These are phyloP conservation scores for Yarrowia keelungensis DNA, from an alignment of 805 yeast species.

Conservation along the genomic window DNA sequence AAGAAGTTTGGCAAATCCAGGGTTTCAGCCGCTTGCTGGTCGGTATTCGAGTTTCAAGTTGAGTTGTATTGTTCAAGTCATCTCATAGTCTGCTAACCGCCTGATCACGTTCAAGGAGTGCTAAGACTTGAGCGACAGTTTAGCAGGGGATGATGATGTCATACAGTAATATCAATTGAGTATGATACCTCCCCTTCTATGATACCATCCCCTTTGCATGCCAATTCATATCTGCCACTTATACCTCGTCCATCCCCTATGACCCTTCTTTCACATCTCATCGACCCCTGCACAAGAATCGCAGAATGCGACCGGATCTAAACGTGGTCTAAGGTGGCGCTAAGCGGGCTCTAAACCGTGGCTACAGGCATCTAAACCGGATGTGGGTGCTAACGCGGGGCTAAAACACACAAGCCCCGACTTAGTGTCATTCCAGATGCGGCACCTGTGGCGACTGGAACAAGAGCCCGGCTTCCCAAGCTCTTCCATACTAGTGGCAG, in stretches of 20 bases:
- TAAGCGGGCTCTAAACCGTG: neutral
- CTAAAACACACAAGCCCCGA: constrained; percentile 5
- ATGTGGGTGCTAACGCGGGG: neutral
- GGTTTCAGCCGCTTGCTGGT: constrained; percentile 2
- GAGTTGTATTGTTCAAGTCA: too few species aligned
- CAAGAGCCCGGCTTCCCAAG: too few species aligned
- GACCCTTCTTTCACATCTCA: neutral
- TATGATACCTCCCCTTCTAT: too few species aligned
- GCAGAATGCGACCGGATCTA: constrained; percentile 15
- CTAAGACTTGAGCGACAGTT: too few species aligned
- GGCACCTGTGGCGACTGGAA: neutral
- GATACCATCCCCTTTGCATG: too few species aligned
- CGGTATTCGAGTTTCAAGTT: too few species aligned
- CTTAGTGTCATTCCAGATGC: constrained; percentile 23
- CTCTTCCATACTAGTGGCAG: too few species aligned
- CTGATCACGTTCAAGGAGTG: too few species aligned
- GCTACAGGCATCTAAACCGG: neutral
- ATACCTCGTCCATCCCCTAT: neutral
- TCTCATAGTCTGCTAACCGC: too few species aligned
- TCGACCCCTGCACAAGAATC: constrained; percentile 34
- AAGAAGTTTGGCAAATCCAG: neutral
- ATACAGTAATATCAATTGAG: too few species aligned
- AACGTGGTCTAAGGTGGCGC: neutral
- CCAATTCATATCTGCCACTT: neutral
- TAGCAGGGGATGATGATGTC: too few species aligned